Base-by-base conservation (phyloP, 768 basidiomycete genomes). In the Mrakia frigida region DNA sequence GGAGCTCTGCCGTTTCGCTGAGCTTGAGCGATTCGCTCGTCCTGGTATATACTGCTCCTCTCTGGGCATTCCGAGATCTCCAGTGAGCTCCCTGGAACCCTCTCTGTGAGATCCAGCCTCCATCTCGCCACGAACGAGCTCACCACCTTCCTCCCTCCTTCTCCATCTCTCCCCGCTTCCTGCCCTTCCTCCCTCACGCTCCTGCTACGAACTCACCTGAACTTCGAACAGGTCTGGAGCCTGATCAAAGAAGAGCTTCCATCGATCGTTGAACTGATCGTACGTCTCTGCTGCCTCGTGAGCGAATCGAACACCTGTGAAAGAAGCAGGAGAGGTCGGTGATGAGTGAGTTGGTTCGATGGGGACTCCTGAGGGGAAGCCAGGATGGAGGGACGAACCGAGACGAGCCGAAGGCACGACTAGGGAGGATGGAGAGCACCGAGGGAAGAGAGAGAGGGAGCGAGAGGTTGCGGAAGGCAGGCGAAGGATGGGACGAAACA, bases 181-280 rank as follows among this genome's bases (percentile, higher is more conserved):
- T 31, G 1, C 61, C 31, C 14, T 21, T 37, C 61, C 4, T 16
- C 18, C 21, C 25, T 37, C 28, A 31, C 61, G 28, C 33, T 63
- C n/a, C 61, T 31, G 28, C 18, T 33, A 7, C 35, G n/a, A 28
- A 74, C 77, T 37, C 0, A 78, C 77, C 77, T 70, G 67, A 79
- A 99, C 91, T 87, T 99, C 97, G 82, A 98, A 98, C 75, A 98
- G 88, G 86, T 99, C 97, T 82, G 94, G 90, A 67, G 93, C 94
- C 74, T 89, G 87, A 82, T 92, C 85, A 88, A 99, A 99, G 85
- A 99, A 99, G 79, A 87, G 86, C 82, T 94, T 90, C 85, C 98
- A 98, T 82, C 96, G 93, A 78, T 90, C 88, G 81, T 92, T 93
- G 87, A 98, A 98, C 61, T 91, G 88, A 83, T 97, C 95, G 85